Evolutionary conservation across 2,329 filamentous ascomycete genomes (phyloP).

Genomic region (Emergomyces pasteurianus): DNA sequence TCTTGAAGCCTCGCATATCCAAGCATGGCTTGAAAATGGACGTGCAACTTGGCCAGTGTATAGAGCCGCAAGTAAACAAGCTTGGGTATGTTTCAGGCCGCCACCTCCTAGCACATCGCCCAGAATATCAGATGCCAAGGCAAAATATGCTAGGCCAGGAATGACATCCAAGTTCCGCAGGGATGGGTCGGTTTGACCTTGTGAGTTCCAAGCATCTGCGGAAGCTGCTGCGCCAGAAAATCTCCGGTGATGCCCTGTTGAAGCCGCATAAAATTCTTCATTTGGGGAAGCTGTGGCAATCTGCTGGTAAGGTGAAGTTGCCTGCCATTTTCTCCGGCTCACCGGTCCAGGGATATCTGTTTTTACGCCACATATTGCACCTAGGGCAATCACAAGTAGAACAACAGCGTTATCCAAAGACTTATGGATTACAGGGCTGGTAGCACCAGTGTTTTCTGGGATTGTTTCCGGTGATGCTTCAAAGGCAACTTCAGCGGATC

Average conservation of each 20-base stretch:
- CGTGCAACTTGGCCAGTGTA: conserved; percentile 83
- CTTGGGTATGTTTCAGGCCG: conserved; percentile 73
- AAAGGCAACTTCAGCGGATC: conserved; percentile 7
- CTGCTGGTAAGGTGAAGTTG: conserved; percentile 12
- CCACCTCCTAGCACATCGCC: conserved; percentile 69
- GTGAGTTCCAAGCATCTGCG: conserved; percentile 6
- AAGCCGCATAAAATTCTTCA: not conserved
- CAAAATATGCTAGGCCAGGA: conserved; percentile 82
- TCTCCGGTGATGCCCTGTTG: conserved; percentile 9
- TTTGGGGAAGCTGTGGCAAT: not conserved
- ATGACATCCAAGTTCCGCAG: conserved; percentile 67
- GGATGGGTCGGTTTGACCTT: conserved; percentile 13
- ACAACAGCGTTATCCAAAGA: conserved; percentile 73
- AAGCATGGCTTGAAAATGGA: conserved; percentile 72
- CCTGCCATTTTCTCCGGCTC: not conserved
- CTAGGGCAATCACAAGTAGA: conserved; percentile 70
- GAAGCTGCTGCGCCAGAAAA: conserved; percentile 4
- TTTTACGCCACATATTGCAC: conserved; percentile 59
- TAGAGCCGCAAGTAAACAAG: conserved; percentile 69
- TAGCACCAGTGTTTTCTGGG: not conserved
- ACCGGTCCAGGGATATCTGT: conserved; percentile 43
- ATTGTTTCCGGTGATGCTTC: not conserved
- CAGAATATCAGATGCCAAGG: conserved; percentile 73
- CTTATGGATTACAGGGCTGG: conserved; percentile 29
- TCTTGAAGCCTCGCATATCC: conserved; percentile 50